These are phyloP conservation scores for Pelargonium fulgidum DNA, from an alignment of 441 rosid species.

Conservation along the genomic window DNA sequence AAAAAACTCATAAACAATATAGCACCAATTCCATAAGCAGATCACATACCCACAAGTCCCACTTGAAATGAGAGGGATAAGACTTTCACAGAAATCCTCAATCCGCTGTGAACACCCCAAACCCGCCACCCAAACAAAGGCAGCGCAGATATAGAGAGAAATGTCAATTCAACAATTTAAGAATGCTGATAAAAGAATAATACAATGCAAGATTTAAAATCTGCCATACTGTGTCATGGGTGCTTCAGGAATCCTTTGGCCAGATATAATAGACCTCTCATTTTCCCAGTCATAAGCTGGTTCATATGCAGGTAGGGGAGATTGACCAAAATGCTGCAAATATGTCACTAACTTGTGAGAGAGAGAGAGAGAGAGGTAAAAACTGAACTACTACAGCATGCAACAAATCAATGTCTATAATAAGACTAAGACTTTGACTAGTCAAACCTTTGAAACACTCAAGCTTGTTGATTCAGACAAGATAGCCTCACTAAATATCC, in stretches of 20 bases:
- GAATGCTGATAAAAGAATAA: background rate
- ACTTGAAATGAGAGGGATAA: slow-evolving; percentile 81
- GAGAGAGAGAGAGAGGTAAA: background rate
- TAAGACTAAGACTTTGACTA: slow-evolving; percentile 17
- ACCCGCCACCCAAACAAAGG: slow-evolving; percentile 19
- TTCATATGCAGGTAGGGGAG: slow-evolving; percentile 97
- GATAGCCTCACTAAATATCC: slow-evolving; percentile 51
- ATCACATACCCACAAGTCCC: slow-evolving; percentile 75
- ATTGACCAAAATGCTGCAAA: slow-evolving; percentile 79
- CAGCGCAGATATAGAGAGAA: slow-evolving; percentile 9
- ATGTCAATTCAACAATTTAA: slow-evolving; percentile 10
- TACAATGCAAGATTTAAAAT: slow-evolving; percentile 28
- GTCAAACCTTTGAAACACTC: slow-evolving; percentile 51
- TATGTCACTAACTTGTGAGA: slow-evolving; percentile 16
- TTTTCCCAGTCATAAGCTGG: slow-evolving; percentile 99
- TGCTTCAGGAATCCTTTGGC: slow-evolving; percentile 87
- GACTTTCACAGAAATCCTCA: slow-evolving; percentile 89
- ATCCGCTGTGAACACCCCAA: slow-evolving; percentile 46
- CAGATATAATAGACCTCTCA: slow-evolving; percentile 86
- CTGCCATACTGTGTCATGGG: slow-evolving; percentile 58
- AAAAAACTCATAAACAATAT: slow-evolving; percentile 7
- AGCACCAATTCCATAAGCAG: slow-evolving; percentile 14
- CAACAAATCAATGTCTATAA: background rate
- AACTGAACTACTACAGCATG: background rate
- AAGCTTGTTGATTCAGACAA: slow-evolving; percentile 14